Percentiles rank a stretch among this genome's conserved stretches.
These are phyloP conservation scores for Salix brachista DNA, from an alignment of 345 rosid genomes.

Conservation along the genomic window DNA sequence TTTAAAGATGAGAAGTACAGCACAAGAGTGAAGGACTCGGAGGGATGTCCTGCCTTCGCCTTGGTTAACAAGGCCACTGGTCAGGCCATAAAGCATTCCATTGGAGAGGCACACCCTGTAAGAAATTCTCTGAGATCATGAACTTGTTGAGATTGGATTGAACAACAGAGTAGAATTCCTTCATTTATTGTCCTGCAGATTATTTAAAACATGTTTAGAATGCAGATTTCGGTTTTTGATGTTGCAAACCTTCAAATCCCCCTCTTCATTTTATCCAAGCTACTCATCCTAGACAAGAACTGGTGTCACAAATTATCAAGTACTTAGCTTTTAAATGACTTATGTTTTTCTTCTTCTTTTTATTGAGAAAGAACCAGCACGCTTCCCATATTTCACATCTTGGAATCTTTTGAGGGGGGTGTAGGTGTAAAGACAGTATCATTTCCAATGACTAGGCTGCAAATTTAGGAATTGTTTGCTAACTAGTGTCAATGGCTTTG, in stretches of 20 bases:
- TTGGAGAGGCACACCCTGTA: conserved; percentile 79
- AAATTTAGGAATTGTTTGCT: not conserved
- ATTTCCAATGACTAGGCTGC: not conserved
- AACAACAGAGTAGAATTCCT: not conserved
- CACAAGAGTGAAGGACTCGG: conserved; percentile 75
- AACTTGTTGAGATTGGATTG: not conserved
- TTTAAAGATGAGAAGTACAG: conserved; percentile 82
- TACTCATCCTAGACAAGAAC: not conserved
- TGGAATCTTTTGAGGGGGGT: not conserved
- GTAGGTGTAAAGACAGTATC: not conserved
- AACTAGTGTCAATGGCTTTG: no score
- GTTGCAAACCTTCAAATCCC: not conserved
- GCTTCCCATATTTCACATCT: not conserved
- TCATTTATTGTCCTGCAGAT: not conserved
- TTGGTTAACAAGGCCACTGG: conserved; percentile 85
- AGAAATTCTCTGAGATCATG: conserved; percentile 19
- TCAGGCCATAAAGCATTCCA: conserved; percentile 76
- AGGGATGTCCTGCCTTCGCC: conserved; percentile 74
- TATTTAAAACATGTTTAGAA: not conserved
- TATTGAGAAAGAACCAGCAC: not conserved
- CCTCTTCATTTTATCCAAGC: not conserved
- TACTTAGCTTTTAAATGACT: not conserved
- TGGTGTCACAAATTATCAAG: not conserved
- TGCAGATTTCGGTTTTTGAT: not conserved
- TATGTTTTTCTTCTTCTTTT: not conserved